Evolutionary conservation across 805 yeast genomes (phyloP).

Genomic region (Barnettozyma populi): DNA sequence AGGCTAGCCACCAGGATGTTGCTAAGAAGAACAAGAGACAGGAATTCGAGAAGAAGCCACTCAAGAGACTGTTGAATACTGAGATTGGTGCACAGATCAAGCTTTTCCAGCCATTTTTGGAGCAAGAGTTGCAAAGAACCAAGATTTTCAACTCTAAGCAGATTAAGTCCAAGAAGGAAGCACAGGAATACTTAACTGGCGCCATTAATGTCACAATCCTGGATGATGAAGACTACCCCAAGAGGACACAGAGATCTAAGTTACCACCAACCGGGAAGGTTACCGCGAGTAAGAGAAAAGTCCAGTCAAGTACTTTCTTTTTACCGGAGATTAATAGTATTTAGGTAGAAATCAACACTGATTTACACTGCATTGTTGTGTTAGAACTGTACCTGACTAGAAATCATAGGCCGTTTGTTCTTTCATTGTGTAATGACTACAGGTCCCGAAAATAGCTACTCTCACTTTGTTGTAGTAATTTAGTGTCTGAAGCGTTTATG

Average conservation of each 20-base stretch:
- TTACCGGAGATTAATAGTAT: conserved; percentile 31
- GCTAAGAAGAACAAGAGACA: conserved; percentile 50
- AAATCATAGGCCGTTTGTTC: too few species aligned
- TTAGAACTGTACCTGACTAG: too few species aligned
- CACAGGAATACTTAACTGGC: conserved; percentile 25
- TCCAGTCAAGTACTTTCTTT: conserved; percentile 48
- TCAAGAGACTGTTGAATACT: conserved; percentile 45
- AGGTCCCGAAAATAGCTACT: too few species aligned
- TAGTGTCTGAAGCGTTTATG: too few species aligned
- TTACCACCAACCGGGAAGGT: conserved; percentile 91
- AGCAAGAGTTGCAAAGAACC: conserved; percentile 36
- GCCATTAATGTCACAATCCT: conserved; percentile 44
- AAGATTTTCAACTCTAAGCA: conserved; percentile 37
- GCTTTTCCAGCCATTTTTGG: conserved; percentile 50
- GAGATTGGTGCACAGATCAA: conserved; percentile 52
- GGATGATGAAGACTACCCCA: conserved; percentile 84
- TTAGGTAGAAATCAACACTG: background rate
- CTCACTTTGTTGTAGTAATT: too few species aligned
- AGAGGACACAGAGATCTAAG: conserved; percentile 67
- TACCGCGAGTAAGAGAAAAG: conserved; percentile 59
- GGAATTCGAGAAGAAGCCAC: conserved; percentile 55
- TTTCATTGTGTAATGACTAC: too few species aligned
- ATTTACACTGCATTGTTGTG: too few species aligned
- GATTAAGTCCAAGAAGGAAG: conserved; percentile 22
- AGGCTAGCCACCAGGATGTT: conserved; percentile 42